phyloP scores from a whole-genome alignment of 768 basidiomycete genomes.

The Paxillus ammoniavirescens region DNA sequence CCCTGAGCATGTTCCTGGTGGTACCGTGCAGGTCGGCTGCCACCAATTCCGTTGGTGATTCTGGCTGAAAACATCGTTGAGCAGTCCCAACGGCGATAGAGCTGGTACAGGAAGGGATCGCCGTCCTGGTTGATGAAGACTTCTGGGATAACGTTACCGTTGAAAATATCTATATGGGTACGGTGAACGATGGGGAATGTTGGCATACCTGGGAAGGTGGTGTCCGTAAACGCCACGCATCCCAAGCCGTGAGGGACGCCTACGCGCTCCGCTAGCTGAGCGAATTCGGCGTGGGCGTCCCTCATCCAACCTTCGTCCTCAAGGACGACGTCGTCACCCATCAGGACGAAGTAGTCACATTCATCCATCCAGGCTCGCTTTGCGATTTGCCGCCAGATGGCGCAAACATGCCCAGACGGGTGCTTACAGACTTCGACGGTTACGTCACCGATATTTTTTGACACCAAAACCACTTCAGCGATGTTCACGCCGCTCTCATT shows the following conservation, averaged over 20 bases:
- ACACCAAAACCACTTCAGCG: constrained; percentile 36
- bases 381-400: constrained; percentile 53
- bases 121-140: constrained; percentile 59
- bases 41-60: constrained; percentile 46
- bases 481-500: constrained; percentile 21
- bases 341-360: constrained; percentile 50
- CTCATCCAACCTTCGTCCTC: constrained; percentile 54
- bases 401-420: constrained; percentile 48
- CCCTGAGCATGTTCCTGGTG: constrained; percentile 39
- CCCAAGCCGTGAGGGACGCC: constrained; percentile 47
- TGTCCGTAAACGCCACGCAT: constrained; percentile 57
- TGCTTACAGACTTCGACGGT: constrained; percentile 35
- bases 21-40: constrained; percentile 46
- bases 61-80: constrained; percentile 43
- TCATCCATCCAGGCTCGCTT: constrained; percentile 44
- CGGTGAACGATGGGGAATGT: constrained; percentile 59
- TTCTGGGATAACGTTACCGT: constrained; percentile 48
- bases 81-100: constrained; percentile 57
- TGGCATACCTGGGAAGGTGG: constrained; percentile 57
- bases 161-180: constrained; percentile 55
- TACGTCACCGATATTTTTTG: constrained; percentile 38
- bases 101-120: constrained; percentile 56
- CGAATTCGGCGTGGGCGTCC: constrained; percentile 39
- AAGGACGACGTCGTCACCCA: constrained; percentile 57
- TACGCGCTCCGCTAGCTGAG: constrained; percentile 26